Evolutionary conservation across 768 basidiomycete species (phyloP).

Genomic region (Leccinum broughii): DNA sequence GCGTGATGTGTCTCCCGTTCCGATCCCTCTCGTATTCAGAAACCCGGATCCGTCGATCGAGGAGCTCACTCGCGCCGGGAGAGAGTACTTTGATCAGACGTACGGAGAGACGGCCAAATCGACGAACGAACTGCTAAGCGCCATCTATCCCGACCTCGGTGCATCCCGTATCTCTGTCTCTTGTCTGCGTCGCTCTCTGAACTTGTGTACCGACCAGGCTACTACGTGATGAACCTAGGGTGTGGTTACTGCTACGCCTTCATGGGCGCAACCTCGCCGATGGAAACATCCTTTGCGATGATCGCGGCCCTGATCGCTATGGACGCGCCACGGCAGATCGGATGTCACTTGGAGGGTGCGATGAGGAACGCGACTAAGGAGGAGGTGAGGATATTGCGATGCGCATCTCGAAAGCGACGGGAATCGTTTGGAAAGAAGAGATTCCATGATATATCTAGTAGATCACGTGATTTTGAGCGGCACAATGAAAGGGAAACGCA

Average conservation of each 20-base stretch:
- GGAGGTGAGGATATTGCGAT: slow-evolving; percentile 54
- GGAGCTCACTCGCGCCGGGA: too few relatives aligned
- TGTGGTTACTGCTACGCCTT: slow-evolving; percentile 60
- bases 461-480: slow-evolving; percentile 18
- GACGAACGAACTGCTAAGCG: too few relatives aligned
- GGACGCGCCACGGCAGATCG: slow-evolving; percentile 35
- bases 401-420: slow-evolving; percentile 46
- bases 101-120: too few relatives aligned
- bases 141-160: too few relatives aligned
- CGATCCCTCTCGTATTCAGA: too few relatives aligned
- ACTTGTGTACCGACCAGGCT: slow-evolving; percentile 37
- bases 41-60: too few relatives aligned
- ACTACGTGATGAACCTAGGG: slow-evolving; percentile 53
- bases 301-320: slow-evolving; percentile 62
- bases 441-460: slow-evolving; percentile 43
- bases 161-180: not conserved
- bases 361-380: slow-evolving; percentile 38
- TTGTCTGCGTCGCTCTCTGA: not conserved
- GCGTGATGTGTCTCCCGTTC: too few relatives aligned
- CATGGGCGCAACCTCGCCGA: slow-evolving; percentile 41
- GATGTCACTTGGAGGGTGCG: too few relatives aligned
- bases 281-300: slow-evolving; percentile 60
- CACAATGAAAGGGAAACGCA: too few relatives aligned
- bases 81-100: too few relatives aligned
- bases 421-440: slow-evolving; percentile 51